Evolutionary conservation across 169 alveolate genomes (phyloP).

Genomic region (Cryptosporidium baileyi): DNA sequence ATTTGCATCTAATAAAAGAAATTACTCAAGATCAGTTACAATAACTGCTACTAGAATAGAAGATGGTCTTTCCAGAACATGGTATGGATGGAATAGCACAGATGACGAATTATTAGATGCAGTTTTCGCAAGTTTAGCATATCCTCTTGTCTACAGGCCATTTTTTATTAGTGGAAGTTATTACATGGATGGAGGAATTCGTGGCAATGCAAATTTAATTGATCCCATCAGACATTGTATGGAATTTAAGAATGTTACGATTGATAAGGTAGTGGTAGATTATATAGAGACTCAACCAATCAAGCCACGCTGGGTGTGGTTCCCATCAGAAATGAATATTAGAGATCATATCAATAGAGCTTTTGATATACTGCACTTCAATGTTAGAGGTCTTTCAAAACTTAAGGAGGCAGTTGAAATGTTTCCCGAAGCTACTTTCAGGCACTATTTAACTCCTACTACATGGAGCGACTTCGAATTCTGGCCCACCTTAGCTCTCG

Average conservation of each 20-base stretch:
- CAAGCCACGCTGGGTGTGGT: constrained; percentile 40
- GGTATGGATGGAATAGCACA: constrained; percentile 70
- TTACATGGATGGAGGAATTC: constrained; percentile 67
- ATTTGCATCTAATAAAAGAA: constrained; percentile 12
- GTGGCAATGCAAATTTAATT: constrained; percentile 64
- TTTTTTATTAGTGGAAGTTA: constrained; percentile 47
- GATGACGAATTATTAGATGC: constrained; percentile 54
- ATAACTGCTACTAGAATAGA: constrained; percentile 65
- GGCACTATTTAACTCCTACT: constrained; percentile 51
- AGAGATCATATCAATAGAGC: constrained; percentile 62
- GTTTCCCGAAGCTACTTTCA: constrained; percentile 49
- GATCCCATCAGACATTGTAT: constrained; percentile 64
- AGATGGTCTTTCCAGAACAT: constrained; percentile 57
- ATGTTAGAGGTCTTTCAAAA: constrained; percentile 57
- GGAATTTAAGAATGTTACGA: constrained; percentile 62
- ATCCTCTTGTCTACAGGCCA: constrained; percentile 63
- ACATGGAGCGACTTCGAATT: constrained; percentile 50
- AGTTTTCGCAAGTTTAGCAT: constrained; percentile 67
- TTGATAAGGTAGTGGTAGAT: constrained; percentile 59
- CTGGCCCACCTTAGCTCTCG: constrained; percentile 62
- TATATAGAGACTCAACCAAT: constrained; percentile 64
- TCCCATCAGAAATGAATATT: constrained; percentile 49
- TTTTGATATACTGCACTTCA: constrained; percentile 58
- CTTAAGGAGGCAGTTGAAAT: constrained; percentile 56
- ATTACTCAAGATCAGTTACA: constrained; percentile 13